Evolutionary conservation across 2,329 filamentous ascomycete genomes (phyloP).

Genomic region (Magnaporthales sp.): DNA sequence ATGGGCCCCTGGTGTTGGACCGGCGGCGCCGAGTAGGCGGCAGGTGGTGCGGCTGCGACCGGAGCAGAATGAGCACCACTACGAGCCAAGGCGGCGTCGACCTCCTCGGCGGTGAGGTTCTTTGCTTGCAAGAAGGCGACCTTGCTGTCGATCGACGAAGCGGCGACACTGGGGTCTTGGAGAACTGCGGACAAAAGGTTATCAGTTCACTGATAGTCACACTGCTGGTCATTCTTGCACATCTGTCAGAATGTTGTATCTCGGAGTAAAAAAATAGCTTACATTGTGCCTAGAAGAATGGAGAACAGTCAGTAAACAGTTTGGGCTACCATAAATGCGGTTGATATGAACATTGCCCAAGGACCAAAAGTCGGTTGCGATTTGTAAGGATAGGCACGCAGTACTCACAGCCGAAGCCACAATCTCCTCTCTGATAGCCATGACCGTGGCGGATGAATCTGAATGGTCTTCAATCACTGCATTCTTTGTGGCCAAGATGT

Average conservation of each 20-base stretch:
- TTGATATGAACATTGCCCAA: neutral
- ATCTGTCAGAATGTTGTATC: neutral
- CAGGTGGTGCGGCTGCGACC: constrained; percentile 27
- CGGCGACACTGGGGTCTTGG: constrained; percentile 84
- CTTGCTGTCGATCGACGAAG: constrained; percentile 84
- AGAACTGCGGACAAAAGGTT: constrained; percentile 51
- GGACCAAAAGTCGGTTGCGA: neutral
- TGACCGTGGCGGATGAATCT: constrained; percentile 24
- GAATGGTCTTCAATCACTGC: constrained; percentile 1
- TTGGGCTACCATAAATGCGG: neutral
- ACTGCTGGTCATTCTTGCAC: neutral
- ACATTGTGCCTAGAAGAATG: neutral
- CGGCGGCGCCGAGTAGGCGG: constrained; percentile 20
- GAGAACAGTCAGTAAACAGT: neutral
- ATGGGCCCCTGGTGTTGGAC: neutral
- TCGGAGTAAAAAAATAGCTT: neutral
- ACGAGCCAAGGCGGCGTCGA: constrained; percentile 74
- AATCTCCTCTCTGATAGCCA: constrained; percentile 90
- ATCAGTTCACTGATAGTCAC: too few relatives aligned
- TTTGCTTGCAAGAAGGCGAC: constrained; percentile 92
- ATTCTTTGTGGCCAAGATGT: neutral
- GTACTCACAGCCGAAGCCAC: constrained; percentile 67
- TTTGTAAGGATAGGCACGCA: neutral
- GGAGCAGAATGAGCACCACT: constrained; percentile 48
- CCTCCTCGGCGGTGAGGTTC: constrained; percentile 93